Percentiles rank a stretch among this genome's conserved stretches.
Conservation (phyloP, 768 basidiomycete genomes). For the Pisolithus marmoratus region DNA sequence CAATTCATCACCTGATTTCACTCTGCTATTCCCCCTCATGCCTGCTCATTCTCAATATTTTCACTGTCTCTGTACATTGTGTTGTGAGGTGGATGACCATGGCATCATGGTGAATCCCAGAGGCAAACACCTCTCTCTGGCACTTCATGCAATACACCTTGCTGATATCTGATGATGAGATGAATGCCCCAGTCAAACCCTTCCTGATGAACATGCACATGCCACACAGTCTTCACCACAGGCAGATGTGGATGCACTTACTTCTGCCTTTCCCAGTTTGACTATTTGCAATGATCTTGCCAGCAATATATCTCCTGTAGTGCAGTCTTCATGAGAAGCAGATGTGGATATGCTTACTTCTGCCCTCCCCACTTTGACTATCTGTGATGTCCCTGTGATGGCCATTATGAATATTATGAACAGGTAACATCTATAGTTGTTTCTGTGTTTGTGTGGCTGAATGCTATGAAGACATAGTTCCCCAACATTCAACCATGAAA, state of each 20-base stretch:
- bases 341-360: too few relatives aligned
- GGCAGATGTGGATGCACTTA: neutral
- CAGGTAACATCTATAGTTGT: too few relatives aligned
- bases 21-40: too few relatives aligned
- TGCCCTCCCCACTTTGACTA: too few relatives aligned
- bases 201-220: neutral
- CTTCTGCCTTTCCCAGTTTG: too few relatives aligned
- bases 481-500: neutral
- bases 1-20: too few relatives aligned
- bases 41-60: neutral
- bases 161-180: neutral
- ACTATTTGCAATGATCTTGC: too few relatives aligned
- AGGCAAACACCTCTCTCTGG: neutral
- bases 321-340: too few relatives aligned
- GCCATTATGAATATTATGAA: neutral
- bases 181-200: too few relatives aligned
- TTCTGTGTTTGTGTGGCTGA: too few relatives aligned
- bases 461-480: neutral
- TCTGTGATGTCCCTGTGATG: too few relatives aligned
- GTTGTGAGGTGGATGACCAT: neutral
- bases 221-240: neutral
- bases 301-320: too few relatives aligned
- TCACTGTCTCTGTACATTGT: neutral
- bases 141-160: neutral
- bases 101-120: neutral